Base-by-base conservation (phyloP, 768 basidiomycete species). In the Cystofilobasidium capitatum region DNA sequence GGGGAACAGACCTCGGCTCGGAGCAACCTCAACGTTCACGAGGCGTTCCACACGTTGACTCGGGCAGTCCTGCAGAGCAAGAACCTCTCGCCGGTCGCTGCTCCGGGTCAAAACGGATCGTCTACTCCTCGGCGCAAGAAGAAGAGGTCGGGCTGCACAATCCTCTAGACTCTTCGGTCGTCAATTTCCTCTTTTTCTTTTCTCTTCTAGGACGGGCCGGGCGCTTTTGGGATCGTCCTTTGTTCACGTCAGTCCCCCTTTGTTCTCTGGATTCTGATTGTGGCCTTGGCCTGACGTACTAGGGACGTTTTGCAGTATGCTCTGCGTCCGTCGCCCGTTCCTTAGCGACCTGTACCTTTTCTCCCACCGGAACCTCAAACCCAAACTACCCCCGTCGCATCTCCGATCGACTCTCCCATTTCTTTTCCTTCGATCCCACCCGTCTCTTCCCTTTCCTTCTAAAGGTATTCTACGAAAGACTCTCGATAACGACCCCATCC, bases 121-220 rank as follows among this genome's bases (percentile, higher is more conserved):
- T 39, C 29, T 10, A 42, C n/a, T 16, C 42, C 20, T 17, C 42
- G 51, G 31, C 51, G 55, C 16, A 65, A 65, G 57, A 65, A 65
- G 64, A 58, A 58, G 57, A 65, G 44, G 62, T 36, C 45, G 20
- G 57, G 57, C 22, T 65, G 64, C 31, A 44, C 57, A n/a, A 65
- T 65, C 33, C 57, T 65, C 24, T 65, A 65, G 57, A 17, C 20
- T 20, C 14, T 8, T 29, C 29, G 16, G 37, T 40, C 10, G 10
- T 37, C 36, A 10, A 17, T 26, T 59, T 40, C 10, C 29, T 12
- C 36, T 36, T 36, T n/a, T 22, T 16, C n/a, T 51, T 51, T 31
- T 13, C 35, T n/a, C n/a, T n/a, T n/a, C n/a, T 33, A 55, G 17
- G n/a, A 17, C 54, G 29, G 29, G 54, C 29, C 54, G 54, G 35